These are phyloP conservation scores for Coprinopsis marcescibilis DNA, from an alignment of 768 basidiomycete genomes.

Conservation along the genomic window DNA sequence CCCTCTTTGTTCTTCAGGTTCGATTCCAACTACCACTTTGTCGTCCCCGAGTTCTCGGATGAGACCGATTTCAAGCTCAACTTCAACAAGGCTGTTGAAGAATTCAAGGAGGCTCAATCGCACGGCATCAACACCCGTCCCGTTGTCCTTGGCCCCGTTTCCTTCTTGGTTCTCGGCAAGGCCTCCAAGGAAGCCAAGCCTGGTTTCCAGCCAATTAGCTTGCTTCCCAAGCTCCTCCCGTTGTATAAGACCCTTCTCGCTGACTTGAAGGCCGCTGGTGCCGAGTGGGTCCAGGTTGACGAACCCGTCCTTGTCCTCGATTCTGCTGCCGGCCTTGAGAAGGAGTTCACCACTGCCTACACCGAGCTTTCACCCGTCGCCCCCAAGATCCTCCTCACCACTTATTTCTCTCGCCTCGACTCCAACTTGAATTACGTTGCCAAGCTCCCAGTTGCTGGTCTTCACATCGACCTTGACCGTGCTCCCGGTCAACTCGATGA, in stretches of 20 bases:
- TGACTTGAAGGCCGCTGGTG: slow-evolving; percentile 90
- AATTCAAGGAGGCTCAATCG: slow-evolving; percentile 92
- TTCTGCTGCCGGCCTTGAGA: slow-evolving; percentile 66
- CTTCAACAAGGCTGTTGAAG: slow-evolving; percentile 92
- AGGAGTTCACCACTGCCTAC: slow-evolving; percentile 78
- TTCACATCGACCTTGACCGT: slow-evolving; percentile 96
- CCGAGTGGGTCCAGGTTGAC: slow-evolving; percentile 92
- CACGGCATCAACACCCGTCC: slow-evolving; percentile 89
- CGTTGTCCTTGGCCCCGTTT: slow-evolving; percentile 91
- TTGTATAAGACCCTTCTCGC: slow-evolving; percentile 86
- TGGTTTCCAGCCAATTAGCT: slow-evolving; percentile 86
- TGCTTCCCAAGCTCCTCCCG: slow-evolving; percentile 85
- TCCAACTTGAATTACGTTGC: slow-evolving; percentile 82
- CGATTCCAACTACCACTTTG: slow-evolving; percentile 98
- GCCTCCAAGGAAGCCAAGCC: slow-evolving; percentile 75
- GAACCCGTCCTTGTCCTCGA: slow-evolving; percentile 97
- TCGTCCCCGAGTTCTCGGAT: slow-evolving; percentile 93
- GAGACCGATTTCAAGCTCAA: slow-evolving; percentile 89
- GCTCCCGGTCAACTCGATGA: slow-evolving; percentile 84
- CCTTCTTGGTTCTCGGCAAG: slow-evolving; percentile 93
- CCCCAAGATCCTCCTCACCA: slow-evolving; percentile 90
- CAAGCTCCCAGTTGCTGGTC: slow-evolving; percentile 87
- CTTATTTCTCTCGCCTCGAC: slow-evolving; percentile 96
- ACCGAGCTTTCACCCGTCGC: slow-evolving; percentile 73
- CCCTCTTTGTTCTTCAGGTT: slow-evolving; percentile 51